A percentile compares a stretch with the other conserved stretches of the same genome.
Conservation (phyloP, 345 rosid genomes). For the Leavenworthia alabamica region DNA sequence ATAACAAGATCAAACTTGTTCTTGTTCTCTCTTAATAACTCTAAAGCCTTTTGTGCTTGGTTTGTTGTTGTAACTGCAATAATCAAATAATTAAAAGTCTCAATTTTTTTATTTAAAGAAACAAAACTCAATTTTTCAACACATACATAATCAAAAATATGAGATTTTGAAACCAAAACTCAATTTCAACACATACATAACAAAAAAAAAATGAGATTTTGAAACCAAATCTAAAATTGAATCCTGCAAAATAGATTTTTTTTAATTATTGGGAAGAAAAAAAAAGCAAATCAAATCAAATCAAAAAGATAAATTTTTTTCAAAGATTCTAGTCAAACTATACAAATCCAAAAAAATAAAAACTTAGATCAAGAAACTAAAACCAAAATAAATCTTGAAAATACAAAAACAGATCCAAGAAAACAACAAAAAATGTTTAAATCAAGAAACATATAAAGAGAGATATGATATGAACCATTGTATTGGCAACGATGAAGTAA, state of each 20-base stretch:
- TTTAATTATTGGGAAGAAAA: neutral
- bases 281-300: conserved; percentile 13
- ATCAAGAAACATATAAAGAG: neutral
- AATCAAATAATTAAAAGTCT: neutral
- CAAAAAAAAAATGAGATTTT: neutral
- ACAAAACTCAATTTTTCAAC: conserved; percentile 13
- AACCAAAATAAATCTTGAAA: neutral
- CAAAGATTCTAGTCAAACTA: conserved; percentile 9
- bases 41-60: conserved; percentile 80
- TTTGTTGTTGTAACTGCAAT: conserved; percentile 76
- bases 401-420: neutral
- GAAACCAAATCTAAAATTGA: neutral
- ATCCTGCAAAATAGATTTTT: neutral
- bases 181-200: neutral
- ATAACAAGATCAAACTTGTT: conserved; percentile 88
- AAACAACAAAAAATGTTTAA: neutral
- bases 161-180: neutral
- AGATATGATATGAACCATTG: conserved; percentile 38
- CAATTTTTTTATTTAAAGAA: neutral
- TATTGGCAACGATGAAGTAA: conserved; percentile 72
- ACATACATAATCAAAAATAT: neutral
- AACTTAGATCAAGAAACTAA: conserved; percentile 12
- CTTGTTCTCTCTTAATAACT: conserved; percentile 69
- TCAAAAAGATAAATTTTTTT: neutral
- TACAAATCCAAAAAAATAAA: neutral